Base-by-base conservation (phyloP, 202 grass and related monocot species). In the Dendrocalamus latiflorus region DNA sequence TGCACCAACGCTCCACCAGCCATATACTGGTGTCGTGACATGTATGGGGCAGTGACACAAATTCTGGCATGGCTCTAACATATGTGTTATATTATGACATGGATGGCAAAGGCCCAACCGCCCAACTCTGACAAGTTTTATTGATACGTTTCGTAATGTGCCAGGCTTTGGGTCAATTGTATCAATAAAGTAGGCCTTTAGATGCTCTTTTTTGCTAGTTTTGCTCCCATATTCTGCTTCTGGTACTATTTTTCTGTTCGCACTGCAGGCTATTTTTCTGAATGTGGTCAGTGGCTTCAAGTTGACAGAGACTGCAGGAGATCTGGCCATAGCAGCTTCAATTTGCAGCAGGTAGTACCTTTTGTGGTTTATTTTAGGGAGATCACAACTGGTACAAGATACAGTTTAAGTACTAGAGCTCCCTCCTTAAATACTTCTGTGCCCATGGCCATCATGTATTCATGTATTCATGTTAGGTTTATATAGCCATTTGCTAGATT, bases 241-340 rank as follows among this genome's bases (percentile, higher is more conserved):
- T 78, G 59, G 28, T 80, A 28, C 61, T 82, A 71, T 81, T 53
- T 69, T 74, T 68, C 10, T 89, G 44, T 72, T 88, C 79, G 9
- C 65, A 21, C 28, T 86, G 64, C 86, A 98, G 93, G 62, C 74
- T 74, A 85, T 95, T 86, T 98, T 90, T 93, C 79, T 98, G 55
- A 95, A 98, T 89, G 91, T 98, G 22, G 93, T 98, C 57, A 91
- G 95, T 89, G 95, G 95, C 50, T 83, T 90, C 25, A 73, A 91
- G 64, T 70, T 98, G 83, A 53, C 86, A 78, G 95, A 98, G 81
- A 94, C 95, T 9, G 93, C 95, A 88, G 95, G 93, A 74, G 95
- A 98, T 88, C 86, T 98, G 69, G 95, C 95, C 9, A 86, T 95
- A 84, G 93, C 89, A 75, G 89, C 91, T 87, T 91, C 95, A 59